A percentile compares a stretch with the other conserved stretches of the same genome.
Conservation (phyloP, 1,139 yeast species). For the Hansenula anomala region DNA sequence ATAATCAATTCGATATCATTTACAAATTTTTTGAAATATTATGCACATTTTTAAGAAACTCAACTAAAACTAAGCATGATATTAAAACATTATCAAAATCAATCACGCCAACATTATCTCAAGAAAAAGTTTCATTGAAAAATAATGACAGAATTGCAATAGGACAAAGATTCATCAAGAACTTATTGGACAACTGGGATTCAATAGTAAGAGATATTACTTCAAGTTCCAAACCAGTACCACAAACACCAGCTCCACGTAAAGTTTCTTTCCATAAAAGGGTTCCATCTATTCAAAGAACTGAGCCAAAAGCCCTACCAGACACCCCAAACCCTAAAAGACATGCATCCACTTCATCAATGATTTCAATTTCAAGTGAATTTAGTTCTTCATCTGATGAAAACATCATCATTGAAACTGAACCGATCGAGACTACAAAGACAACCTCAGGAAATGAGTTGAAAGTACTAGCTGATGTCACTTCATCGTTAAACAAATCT, state of each 20-base stretch:
- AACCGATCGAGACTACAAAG: neutral
- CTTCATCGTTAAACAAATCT: slow-evolving; percentile 16
- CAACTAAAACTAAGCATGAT: slow-evolving; percentile 39
- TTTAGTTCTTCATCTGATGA: neutral
- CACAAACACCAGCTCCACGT: slow-evolving; percentile 3
- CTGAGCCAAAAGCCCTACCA: slow-evolving; percentile 3
- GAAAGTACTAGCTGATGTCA: slow-evolving; percentile 17
- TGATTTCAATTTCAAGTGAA: slow-evolving; percentile 1
- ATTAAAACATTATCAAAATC: slow-evolving; percentile 42
- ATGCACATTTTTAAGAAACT: slow-evolving; percentile 28
- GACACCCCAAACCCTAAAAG: neutral
- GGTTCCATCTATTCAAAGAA: neutral
- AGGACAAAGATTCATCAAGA: slow-evolving; percentile 46
- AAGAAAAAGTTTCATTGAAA: slow-evolving; percentile 40
- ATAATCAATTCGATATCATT: slow-evolving; percentile 26
- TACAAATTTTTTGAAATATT: slow-evolving; percentile 40
- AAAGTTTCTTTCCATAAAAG: slow-evolving; percentile 1
- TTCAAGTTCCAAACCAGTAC: neutral
- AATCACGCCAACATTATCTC: slow-evolving; percentile 47
- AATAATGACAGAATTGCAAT: slow-evolving; percentile 43
- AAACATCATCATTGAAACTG: neutral
- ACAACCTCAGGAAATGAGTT: neutral
- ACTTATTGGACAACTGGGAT: slow-evolving; percentile 43
- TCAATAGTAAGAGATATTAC: slow-evolving; percentile 6
- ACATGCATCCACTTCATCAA: slow-evolving; percentile 1